These are phyloP conservation scores for Aspergillus leporis DNA, from an alignment of 495 filamentous ascomycete species.

Conservation along the genomic window DNA sequence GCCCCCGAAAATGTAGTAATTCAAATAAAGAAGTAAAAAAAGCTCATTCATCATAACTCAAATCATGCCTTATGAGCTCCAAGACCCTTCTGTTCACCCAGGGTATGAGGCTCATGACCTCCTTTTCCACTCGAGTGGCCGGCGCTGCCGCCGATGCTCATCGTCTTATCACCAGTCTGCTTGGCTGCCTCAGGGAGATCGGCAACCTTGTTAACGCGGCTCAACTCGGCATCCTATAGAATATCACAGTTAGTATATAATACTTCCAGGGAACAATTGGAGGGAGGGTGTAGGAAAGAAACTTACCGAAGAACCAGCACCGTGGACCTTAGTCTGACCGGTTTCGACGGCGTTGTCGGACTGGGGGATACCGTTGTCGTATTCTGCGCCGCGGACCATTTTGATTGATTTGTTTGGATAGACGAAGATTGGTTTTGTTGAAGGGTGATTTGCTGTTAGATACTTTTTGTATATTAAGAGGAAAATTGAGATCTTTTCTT, in stretches of 20 bases:
- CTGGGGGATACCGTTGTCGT: conserved; percentile 47
- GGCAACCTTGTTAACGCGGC: conserved; percentile 43
- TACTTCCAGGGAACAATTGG: too few relatives aligned
- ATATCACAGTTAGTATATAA: background rate
- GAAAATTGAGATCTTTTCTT: too few relatives aligned
- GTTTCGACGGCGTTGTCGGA: conserved; percentile 53
- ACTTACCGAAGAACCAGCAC: conserved; percentile 38
- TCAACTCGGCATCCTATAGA: conserved; percentile 38
- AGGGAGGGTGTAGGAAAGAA: background rate
- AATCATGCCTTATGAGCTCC: conserved; percentile 23
- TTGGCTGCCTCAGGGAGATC: conserved; percentile 43
- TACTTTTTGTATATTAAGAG: too few relatives aligned
- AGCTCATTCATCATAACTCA: background rate
- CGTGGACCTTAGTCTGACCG: conserved; percentile 45
- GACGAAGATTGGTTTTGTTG: too few relatives aligned
- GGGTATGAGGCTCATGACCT: conserved; percentile 41
- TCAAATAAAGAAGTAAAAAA: background rate
- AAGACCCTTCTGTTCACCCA: conserved; percentile 41
- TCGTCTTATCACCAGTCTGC: conserved; percentile 28
- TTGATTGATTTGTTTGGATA: conserved; percentile 18
- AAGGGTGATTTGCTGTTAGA: too few relatives aligned
- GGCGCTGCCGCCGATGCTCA: conserved; percentile 26
- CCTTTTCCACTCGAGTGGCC: conserved; percentile 38
- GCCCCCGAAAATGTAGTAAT: too few relatives aligned
- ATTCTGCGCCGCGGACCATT: conserved; percentile 55